Evolutionary conservation across 2,329 filamentous ascomycete genomes (phyloP), one percentile per base, ranked within the genome.

Genomic region (Cladosporium sp.): DNA sequence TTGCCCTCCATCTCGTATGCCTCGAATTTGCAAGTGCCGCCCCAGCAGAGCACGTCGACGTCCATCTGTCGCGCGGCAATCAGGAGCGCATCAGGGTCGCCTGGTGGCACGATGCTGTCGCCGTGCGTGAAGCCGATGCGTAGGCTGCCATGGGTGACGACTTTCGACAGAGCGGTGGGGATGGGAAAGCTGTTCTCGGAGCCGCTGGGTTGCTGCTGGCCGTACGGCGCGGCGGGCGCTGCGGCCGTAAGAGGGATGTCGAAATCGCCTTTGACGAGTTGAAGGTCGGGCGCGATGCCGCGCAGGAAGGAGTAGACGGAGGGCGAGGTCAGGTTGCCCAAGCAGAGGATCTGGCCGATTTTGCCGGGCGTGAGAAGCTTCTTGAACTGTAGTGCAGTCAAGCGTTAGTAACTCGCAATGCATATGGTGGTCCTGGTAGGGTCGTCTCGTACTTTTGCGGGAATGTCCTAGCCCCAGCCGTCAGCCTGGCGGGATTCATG

Each of bases 1-100:
- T 84, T 83, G 34, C 83, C 83, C 64, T 86, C 83, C 74, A 86
- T 76, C 70, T 86, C 83, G 63, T 86, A 86, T 8, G 83, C 83
- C 67, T 86, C 83, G 58, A 86, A 86, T 51, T 80, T 78, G 69
- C 85, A 83, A 4, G 83, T 86, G 12, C 83, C 83, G 32, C 82
- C 84, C 83, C 83, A 86, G 47, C 86, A 73, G 54, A 86, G 64
- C 27, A 86, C 78, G 67, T 86, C 83, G 2, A 86, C 83, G 61
- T 86, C 83, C 82, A 86, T 85, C 67, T 86, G 83, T 32, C 83
- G 73, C 39, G 83, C 83, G 3, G 83, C 82, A 54, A 86, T 86
- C 59, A 86, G 70, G 56, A 86, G 63, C 36, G 78, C 80, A 64
- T 86, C 83, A 19, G 83, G 80, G 66, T 86, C 83, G 24, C 80